Percentiles rank a stretch among this genome's conserved stretches.
These are phyloP conservation scores for Haplosporangium gracile DNA, from an alignment of 192 early-diverging fungal species.

Conservation along the genomic window DNA sequence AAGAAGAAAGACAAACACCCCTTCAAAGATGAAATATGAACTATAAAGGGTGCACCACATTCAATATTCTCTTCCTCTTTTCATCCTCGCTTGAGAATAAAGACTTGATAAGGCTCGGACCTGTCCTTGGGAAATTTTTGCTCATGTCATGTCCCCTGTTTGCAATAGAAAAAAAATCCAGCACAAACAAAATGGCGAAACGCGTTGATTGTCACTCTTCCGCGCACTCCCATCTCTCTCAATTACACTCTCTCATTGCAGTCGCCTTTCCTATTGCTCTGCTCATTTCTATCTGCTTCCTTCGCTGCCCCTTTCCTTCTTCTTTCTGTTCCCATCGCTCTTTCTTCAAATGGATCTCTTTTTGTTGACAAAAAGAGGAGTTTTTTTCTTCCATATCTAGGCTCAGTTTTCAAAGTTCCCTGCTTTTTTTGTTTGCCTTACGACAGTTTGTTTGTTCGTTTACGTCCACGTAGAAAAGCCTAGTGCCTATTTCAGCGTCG, in stretches of 20 bases:
- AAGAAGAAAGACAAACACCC: not conserved
- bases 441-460: too few relatives aligned
- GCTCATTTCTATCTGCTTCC: too few relatives aligned
- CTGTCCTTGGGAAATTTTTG: not conserved
- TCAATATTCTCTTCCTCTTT: too few relatives aligned
- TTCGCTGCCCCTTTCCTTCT: too few relatives aligned
- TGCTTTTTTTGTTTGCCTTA: not conserved
- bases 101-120: not conserved
- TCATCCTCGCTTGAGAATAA: not conserved
- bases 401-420: not conserved
- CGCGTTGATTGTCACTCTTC: conserved; percentile 9
- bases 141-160: not conserved
- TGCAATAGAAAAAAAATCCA: not conserved
- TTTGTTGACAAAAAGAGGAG: not conserved
- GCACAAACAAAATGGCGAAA: not conserved
- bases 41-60: not conserved
- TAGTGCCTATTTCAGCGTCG: too few relatives aligned
- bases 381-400: not conserved
- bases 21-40: too few relatives aligned
- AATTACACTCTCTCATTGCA: not conserved
- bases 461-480: too few relatives aligned
- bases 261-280: not conserved
- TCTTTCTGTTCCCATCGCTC: not conserved
- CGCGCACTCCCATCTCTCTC: not conserved
- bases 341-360: too few relatives aligned